These are phyloP conservation scores for Picea abies DNA, from an alignment of 83 land plant genomes.

Conservation along the genomic window DNA sequence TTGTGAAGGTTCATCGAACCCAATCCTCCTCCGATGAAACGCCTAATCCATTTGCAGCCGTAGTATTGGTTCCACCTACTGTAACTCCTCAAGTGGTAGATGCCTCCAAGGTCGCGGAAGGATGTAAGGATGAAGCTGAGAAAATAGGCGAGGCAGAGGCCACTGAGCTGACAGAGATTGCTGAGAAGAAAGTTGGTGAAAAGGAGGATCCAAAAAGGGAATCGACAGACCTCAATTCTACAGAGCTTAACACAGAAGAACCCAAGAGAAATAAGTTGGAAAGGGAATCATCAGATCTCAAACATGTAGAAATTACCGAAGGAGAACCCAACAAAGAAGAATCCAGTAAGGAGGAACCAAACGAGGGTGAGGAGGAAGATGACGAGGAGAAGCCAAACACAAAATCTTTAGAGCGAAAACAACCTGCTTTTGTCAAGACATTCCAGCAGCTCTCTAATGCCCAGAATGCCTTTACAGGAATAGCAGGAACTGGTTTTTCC, in stretches of 20 bases:
- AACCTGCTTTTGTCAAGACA: constrained; percentile 15
- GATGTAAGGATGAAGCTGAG: constrained; percentile 11
- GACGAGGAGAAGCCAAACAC: constrained; percentile 3
- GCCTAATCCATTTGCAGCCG: constrained; percentile 77
- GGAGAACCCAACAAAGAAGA: constrained; percentile 14
- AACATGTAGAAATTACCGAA: not conserved
- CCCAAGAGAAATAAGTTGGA: constrained; percentile 17
- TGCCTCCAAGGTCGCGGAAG: constrained; percentile 12
- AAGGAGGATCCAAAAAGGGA: not conserved
- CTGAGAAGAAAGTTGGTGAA: constrained; percentile 2
- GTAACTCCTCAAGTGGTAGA: constrained; percentile 8
- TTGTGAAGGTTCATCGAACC: constrained; percentile 77
- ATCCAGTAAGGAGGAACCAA: not conserved
- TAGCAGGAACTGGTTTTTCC: constrained; percentile 29
- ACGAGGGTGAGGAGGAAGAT: constrained; percentile 6
- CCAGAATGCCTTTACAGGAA: constrained; percentile 44
- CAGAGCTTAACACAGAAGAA: constrained; percentile 3
- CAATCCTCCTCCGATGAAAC: constrained; percentile 17
- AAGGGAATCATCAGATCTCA: constrained; percentile 10
- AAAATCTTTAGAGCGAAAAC: constrained; percentile 13
- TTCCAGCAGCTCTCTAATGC: constrained; percentile 49
- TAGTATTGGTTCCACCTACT: constrained; percentile 53
- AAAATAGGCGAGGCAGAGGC: constrained; percentile 14
- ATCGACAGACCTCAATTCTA: constrained; percentile 1
- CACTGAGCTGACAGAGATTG: constrained; percentile 8